These are phyloP conservation scores for Clarireedia hainanense DNA, from an alignment of 2,329 filamentous ascomycete genomes.

Conservation along the genomic window DNA sequence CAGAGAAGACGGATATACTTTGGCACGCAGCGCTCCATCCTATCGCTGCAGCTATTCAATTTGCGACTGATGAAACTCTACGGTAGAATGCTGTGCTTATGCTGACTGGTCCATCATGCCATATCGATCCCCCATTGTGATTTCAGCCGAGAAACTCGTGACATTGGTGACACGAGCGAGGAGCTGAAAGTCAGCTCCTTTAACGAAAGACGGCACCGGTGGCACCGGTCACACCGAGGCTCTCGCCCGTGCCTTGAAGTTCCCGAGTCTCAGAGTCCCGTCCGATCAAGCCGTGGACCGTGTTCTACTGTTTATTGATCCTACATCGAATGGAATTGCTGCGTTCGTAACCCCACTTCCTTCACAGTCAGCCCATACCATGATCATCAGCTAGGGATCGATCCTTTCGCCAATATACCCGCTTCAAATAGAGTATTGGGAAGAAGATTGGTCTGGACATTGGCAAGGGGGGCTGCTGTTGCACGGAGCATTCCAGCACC, in stretches of 20 bases:
- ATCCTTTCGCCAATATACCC: slow-evolving; percentile 13
- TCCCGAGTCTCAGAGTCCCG: slow-evolving; percentile 1
- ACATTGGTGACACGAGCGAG: slow-evolving; percentile 4
- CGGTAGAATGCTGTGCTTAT: not conserved
- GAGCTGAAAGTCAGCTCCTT: slow-evolving; percentile 6
- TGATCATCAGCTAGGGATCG: slow-evolving; percentile 5
- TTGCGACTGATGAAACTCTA: too few species aligned
- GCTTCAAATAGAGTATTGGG: slow-evolving; percentile 15
- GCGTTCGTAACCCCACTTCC: slow-evolving; percentile 12
- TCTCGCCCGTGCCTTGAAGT: not conserved
- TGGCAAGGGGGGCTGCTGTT: not conserved
- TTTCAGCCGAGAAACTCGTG: slow-evolving; percentile 2
- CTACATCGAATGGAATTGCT: not conserved
- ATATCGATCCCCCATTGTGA: not conserved
- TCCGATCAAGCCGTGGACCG: not conserved
- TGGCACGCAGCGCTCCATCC: not conserved
- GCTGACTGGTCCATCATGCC: not conserved
- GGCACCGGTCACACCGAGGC: slow-evolving; percentile 5
- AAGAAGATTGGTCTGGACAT: slow-evolving; percentile 2
- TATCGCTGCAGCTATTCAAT: too few species aligned
- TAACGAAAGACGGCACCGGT: slow-evolving; percentile 3
- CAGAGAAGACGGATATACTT: not conserved
- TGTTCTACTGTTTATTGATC: slow-evolving; percentile 3
- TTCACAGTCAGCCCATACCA: slow-evolving; percentile 1
- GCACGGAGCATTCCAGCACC: not conserved